Base-by-base conservation (phyloP, 345 rosid species). In the Acer saccharum region DNA sequence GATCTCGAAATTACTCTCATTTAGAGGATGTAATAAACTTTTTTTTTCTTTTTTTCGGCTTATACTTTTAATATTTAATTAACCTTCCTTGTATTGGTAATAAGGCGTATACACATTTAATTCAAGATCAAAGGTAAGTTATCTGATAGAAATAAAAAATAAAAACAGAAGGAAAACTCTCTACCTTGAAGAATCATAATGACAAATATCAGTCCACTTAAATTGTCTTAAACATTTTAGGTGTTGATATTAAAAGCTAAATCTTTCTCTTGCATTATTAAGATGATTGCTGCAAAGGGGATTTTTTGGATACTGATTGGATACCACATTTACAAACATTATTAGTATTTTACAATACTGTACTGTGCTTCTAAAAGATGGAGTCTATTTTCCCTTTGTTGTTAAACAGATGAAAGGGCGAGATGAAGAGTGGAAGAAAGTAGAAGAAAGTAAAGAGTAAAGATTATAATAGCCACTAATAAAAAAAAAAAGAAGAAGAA, bases 351-450 rank as follows among this genome's bases (percentile, higher is more conserved):
- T 13, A 2, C 27, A 62, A 27, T 44, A 39, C 16, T 43, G 23
- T 55, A 39, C 16, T 43, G 23, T 62, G n/a, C n/a, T 62, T 76
- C 20, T 17, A 18, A 60, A 13, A 20, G 27, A 50, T 14, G 39
- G 25, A 29, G 18, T 52, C 50, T 46, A 46, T 46, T 46, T 43
- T 52, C 67, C 27, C 63, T 20, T 5, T 60, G 75, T 52, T 63
- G 39, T 48, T 57, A 52, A 79, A 50, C 72, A 71, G 75, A 27
- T 77, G 82, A 65, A 65, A 71, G 46, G 21, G 70, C 35, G 76
- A 64, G 39, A 76, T 80, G 74, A 71, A 55, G 72, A 63, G 0
- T 69, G 77, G 75, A 78, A 65, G 57, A 76, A 43, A 75, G 46
- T 75, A 74, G 65, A 65, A 68, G 76, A 58, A 71, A 68, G 27